Percentiles rank a stretch among this genome's conserved stretches.
Evolutionary conservation across 805 yeast genomes (phyloP).

Genomic region (Starmerella asiatica): DNA sequence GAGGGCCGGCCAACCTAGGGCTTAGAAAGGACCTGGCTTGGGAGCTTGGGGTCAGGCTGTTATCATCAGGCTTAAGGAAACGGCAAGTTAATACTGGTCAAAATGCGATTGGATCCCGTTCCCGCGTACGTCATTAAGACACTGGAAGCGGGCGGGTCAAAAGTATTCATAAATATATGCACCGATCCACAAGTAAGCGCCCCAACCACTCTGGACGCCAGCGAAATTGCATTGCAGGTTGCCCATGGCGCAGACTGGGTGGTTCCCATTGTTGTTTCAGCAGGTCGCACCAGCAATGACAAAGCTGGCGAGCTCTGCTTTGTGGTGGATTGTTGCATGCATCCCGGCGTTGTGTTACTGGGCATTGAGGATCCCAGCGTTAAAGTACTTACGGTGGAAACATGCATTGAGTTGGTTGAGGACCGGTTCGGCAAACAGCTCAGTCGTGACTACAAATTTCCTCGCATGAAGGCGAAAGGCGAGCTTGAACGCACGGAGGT

Average conservation of each 20-base stretch:
- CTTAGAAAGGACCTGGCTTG: too few species aligned
- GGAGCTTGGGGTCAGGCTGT: neutral
- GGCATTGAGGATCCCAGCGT: slow-evolving; percentile 45
- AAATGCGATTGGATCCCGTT: slow-evolving; percentile 34
- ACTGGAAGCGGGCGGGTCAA: slow-evolving; percentile 31
- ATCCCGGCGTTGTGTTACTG: slow-evolving; percentile 50
- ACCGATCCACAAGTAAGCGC: slow-evolving; percentile 50
- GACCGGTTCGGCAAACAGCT: slow-evolving; percentile 37
- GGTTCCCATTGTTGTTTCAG: slow-evolving; percentile 63
- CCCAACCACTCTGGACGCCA: slow-evolving; percentile 33
- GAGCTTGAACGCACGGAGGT: slow-evolving; percentile 33
- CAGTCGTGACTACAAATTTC: slow-evolving; percentile 49
- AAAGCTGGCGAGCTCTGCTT: slow-evolving; percentile 49
- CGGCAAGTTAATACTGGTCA: too few species aligned
- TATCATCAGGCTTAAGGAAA: too few species aligned
- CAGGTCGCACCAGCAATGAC: slow-evolving; percentile 42
- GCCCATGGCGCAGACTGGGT: slow-evolving; percentile 70
- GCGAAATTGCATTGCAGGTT: slow-evolving; percentile 41
- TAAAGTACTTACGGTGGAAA: slow-evolving; percentile 55
- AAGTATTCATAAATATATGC: slow-evolving; percentile 70
- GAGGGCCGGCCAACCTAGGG: too few species aligned
- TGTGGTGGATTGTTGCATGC: slow-evolving; percentile 71
- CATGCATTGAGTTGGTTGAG: slow-evolving; percentile 75
- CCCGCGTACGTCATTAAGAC: slow-evolving; percentile 53
- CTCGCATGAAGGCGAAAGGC: slow-evolving; percentile 66